Conservation (phyloP, 805 yeast genomes). For the Blastobotrys parvus region DNA sequence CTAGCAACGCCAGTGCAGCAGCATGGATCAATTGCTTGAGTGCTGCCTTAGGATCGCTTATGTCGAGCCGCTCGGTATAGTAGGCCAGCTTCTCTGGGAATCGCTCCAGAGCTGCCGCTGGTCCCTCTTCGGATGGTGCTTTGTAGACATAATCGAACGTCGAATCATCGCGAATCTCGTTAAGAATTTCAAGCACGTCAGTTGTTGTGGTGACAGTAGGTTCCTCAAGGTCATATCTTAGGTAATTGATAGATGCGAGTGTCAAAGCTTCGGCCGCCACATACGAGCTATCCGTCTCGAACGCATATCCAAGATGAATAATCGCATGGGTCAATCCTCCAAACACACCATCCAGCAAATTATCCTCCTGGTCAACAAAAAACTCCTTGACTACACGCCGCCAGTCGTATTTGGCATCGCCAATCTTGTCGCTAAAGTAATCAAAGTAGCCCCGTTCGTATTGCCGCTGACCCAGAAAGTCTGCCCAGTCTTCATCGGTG, state of each 20-base stretch:
- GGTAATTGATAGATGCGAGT: constrained; percentile 19
- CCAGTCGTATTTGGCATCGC: constrained; percentile 29
- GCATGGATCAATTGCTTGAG: constrained; percentile 15
- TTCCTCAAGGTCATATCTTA: not conserved
- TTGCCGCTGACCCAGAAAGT: constrained; percentile 24
- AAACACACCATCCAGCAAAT: constrained; percentile 16
- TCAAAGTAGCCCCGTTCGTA: constrained; percentile 31
- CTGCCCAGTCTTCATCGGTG: constrained; percentile 27
- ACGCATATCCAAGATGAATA: constrained; percentile 30
- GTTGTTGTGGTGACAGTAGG: constrained; percentile 3
- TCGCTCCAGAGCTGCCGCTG: not conserved
- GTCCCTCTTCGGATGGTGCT: not conserved
- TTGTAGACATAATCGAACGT: constrained; percentile 11
- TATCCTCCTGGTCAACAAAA: constrained; percentile 10
- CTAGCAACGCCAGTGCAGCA: constrained; percentile 17
- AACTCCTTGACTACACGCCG: constrained; percentile 20
- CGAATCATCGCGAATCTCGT: constrained; percentile 15
- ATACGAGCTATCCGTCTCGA: constrained; percentile 27
- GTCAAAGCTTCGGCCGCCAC: constrained; percentile 31
- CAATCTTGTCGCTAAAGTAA: constrained; percentile 31
- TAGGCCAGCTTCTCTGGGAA: constrained; percentile 12
- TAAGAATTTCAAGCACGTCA: constrained; percentile 16
- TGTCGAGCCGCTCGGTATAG: constrained; percentile 14
- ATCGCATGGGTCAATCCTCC: constrained; percentile 26
- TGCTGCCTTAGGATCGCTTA: constrained; percentile 14